Evolutionary conservation across 1,284 basidiomycete genomes (phyloP).

Genomic region (Polyporus tsugae): DNA sequence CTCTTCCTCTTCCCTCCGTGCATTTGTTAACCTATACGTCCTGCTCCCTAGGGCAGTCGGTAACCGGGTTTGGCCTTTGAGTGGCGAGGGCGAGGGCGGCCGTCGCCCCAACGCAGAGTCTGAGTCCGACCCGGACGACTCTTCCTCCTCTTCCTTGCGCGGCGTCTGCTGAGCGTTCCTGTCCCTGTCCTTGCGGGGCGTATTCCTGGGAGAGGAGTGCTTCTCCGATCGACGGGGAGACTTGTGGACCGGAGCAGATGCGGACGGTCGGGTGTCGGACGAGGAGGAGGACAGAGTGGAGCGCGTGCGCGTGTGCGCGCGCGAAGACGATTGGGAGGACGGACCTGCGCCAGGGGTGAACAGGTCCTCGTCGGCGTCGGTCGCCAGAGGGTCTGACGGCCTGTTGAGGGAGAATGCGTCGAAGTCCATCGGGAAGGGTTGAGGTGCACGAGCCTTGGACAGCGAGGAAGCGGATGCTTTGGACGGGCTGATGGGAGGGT

Average conservation of each 20-base stretch:
- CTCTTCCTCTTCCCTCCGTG: slow-evolving; percentile 15
- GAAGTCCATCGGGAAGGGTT: slow-evolving; percentile 38
- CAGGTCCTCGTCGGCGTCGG: slow-evolving; percentile 19
- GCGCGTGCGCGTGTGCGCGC: slow-evolving; percentile 19
- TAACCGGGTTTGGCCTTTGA: slow-evolving; percentile 16
- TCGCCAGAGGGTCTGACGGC: not conserved
- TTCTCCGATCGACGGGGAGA: slow-evolving; percentile 39
- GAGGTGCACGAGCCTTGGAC: slow-evolving; percentile 15
- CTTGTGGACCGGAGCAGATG: slow-evolving; percentile 28
- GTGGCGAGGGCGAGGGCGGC: slow-evolving; percentile 26
- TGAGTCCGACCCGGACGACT: slow-evolving; percentile 17
- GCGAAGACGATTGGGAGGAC: slow-evolving; percentile 20
- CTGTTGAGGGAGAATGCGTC: slow-evolving; percentile 15
- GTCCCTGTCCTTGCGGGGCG: slow-evolving; percentile 5
- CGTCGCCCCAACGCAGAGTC: slow-evolving; percentile 2
- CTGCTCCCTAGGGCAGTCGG: not conserved
- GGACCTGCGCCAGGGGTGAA: slow-evolving; percentile 12
- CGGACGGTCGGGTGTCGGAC: slow-evolving; percentile 16
- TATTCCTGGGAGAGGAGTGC: slow-evolving; percentile 35
- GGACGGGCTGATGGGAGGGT: not conserved
- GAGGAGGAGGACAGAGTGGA: slow-evolving; percentile 15
- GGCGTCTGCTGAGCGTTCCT: not conserved
- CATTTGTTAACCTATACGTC: not conserved
- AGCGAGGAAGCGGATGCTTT: slow-evolving; percentile 8
- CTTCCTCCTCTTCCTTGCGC: slow-evolving; percentile 24